A percentile compares a stretch with the other conserved stretches of the same genome.
Evolutionary conservation across 2,329 filamentous ascomycete species (phyloP).

Genomic region (Dothiorella sarmentorum): DNA sequence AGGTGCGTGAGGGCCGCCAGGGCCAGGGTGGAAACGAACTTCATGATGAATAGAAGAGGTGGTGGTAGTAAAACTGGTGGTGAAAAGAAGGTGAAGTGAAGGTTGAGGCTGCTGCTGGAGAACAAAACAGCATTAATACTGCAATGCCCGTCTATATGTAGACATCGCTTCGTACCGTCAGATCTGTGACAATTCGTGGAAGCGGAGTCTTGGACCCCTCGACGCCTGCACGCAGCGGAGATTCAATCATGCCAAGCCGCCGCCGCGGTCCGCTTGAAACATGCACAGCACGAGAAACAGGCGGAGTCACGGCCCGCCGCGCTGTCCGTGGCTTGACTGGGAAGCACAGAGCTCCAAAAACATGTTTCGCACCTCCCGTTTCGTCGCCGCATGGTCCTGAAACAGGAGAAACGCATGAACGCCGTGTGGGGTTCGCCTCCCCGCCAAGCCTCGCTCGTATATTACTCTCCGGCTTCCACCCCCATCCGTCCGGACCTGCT

Average conservation of each 20-base stretch:
- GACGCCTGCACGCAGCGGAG: no score
- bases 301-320: neutral
- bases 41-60: constrained; percentile 10
- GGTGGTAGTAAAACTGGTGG: neutral
- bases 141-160: constrained; percentile 1
- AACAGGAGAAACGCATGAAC: constrained; percentile 6
- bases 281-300: neutral
- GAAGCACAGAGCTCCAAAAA: neutral
- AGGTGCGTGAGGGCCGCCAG: constrained; percentile 11
- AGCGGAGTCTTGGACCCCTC: neutral
- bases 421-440: neutral
- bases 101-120: constrained; percentile 13
- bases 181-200: constrained; percentile 13
- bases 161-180: neutral
- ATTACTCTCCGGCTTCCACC: neutral
- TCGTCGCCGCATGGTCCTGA: neutral
- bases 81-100: constrained; percentile 8
- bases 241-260: no score
- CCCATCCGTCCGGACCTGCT: neutral
- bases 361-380: neutral
- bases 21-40: constrained; percentile 10
- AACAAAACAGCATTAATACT: neutral
- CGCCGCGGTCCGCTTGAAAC: constrained; percentile 4
- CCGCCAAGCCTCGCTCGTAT: constrained; percentile 4
- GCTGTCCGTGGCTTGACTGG: neutral